Base-by-base conservation (phyloP, 148 eudicot species). In the Rhododendron vialii region DNA sequence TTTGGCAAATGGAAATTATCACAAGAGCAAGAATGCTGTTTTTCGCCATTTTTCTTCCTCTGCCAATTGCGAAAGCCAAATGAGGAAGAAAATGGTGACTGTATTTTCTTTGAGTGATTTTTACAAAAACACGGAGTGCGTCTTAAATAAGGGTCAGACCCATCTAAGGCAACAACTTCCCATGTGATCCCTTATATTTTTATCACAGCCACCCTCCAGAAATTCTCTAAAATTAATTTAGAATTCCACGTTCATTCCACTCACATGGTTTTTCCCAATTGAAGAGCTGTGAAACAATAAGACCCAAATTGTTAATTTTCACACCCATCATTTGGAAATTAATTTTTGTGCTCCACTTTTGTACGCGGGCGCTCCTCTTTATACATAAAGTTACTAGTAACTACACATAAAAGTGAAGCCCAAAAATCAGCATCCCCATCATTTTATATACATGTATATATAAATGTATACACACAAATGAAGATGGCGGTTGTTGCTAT, bases 101-200 rank as follows among this genome's bases (percentile, higher is more conserved):
- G 36, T 85, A 50, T 79, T 86, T 82, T 15, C 24, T 26, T 78
- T 22, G 5, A 33, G 41, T 82, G 88, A 80, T 88, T 38, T 80
- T 84, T 15, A 43, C 30, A 41, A 33, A 45, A 78, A 41, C 51
- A 1, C 57, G 65, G 24, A 17, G 35, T 24, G 48, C 20, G 17
- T 35, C 75, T 86, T 88, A 84, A 86, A 88, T 88, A 88, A 55
- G 77, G 38, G 45, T 14, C 73, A 43, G 35, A 26, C 28, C 65
- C 81, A 78, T 74, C 57, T 17, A 69, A 63, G 74, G 88, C 61
- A 89, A 87, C 93, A 85, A 89, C 86, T 86, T 90, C 90, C 90
- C 94, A 91, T 91, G 91, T 89, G 83, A 81, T 18, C 33, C 78
- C 80, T 88, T 85, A 11, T 22, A 24, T 69, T 47, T 69, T 86